These are phyloP conservation scores for Debaryomycetaceae sp. DNA, from an alignment of 1,139 yeast species.

Conservation along the genomic window DNA sequence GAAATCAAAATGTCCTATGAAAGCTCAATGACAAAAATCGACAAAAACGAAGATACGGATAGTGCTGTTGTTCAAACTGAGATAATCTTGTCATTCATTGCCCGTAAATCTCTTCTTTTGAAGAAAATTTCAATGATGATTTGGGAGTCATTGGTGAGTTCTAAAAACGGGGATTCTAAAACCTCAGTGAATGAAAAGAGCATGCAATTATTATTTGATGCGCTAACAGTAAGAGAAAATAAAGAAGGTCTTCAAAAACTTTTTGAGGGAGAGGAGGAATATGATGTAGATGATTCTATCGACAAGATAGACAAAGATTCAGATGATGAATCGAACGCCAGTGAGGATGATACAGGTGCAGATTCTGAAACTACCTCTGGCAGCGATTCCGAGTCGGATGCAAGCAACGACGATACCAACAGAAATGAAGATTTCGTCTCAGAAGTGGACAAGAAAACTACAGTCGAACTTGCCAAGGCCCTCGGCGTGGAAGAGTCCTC, in stretches of 20 bases:
- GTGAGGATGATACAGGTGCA: conserved; percentile 16
- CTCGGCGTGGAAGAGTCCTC: conserved; percentile 60
- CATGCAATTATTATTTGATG: conserved; percentile 59
- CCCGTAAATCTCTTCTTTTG: conserved; percentile 68
- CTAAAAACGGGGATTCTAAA: conserved; percentile 18
- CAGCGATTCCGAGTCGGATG: conserved; percentile 24
- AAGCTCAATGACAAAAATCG: conserved; percentile 24
- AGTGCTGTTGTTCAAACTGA: conserved; percentile 71
- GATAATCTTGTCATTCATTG: conserved; percentile 68
- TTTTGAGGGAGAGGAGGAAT: conserved; percentile 64
- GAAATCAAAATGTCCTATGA: conserved; percentile 63
- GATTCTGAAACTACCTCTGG: no score
- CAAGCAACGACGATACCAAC: conserved; percentile 18
- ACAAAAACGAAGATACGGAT: conserved; percentile 16
- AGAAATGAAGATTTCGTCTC: conserved; percentile 9
- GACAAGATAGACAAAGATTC: conserved; percentile 18
- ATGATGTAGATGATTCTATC: conserved; percentile 29
- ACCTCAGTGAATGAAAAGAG: conserved; percentile 43
- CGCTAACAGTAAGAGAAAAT: conserved; percentile 72
- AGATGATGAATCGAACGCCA: conserved; percentile 19
- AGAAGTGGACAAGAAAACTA: conserved; percentile 66
- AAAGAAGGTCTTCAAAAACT: conserved; percentile 75
- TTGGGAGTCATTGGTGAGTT: conserved; percentile 61
- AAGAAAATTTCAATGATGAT: conserved; percentile 70
- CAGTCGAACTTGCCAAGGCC: conserved; percentile 73